A percentile compares a stretch with the other conserved stretches of the same genome.
Conservation (phyloP, 805 yeast species). For the Pichia cephalocereana region DNA sequence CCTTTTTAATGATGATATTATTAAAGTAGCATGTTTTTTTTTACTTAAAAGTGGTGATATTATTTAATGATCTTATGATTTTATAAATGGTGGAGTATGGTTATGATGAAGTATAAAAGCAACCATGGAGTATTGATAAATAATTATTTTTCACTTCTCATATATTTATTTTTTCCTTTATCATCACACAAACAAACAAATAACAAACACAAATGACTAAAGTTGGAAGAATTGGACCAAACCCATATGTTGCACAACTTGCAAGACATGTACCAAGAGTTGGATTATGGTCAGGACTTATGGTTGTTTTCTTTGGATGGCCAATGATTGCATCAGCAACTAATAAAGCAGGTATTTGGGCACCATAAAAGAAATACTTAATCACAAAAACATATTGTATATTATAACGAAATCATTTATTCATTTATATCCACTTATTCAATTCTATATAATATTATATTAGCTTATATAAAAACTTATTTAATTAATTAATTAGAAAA, state of each 20-base stretch:
- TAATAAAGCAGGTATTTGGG: constrained; percentile 22
- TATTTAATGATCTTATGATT: neutral
- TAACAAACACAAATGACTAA: constrained; percentile 8
- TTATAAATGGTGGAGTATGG: no score
- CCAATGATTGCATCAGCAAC: constrained; percentile 16
- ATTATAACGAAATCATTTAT: no score
- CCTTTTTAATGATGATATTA: neutral
- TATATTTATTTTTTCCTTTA: no score
- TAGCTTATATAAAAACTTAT: no score
- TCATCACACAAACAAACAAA: no score
- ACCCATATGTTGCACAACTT: constrained; percentile 19
- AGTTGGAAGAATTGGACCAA: constrained; percentile 26
- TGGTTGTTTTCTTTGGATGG: constrained; percentile 24
- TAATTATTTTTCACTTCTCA: neutral
- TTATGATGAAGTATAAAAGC: no score
- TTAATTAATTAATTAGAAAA: no score
- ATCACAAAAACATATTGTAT: constrained; percentile 8
- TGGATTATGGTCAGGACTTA: constrained; percentile 20
- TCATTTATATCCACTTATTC: no score
- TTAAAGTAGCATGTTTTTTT: neutral
- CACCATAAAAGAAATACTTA: constrained; percentile 7
- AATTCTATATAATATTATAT: no score
- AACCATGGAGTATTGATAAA: no score
- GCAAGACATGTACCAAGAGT: constrained; percentile 21
- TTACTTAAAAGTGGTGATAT: neutral